phyloP scores from a whole-genome alignment of 2,329 filamentous ascomycete genomes.

The Colletotrichum phormii region DNA sequence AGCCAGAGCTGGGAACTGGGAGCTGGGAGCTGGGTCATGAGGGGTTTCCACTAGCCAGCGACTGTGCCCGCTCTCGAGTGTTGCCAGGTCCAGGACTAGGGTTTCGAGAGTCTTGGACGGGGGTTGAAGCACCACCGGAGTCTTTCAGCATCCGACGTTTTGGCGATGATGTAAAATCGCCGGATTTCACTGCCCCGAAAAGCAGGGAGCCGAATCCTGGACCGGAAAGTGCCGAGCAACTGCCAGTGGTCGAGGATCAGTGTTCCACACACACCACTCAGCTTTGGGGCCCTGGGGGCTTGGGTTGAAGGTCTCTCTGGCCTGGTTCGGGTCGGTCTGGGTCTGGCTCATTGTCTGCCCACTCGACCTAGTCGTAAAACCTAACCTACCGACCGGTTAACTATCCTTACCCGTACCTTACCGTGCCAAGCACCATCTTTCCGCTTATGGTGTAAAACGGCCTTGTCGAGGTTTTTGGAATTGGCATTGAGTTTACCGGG shows the following conservation, averaged over 20 bases:
- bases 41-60: neutral
- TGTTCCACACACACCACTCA: constrained; percentile 1
- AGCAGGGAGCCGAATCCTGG: constrained; percentile 12
- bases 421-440: constrained; percentile 5
- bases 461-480: neutral
- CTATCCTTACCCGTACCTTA: neutral
- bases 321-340: neutral
- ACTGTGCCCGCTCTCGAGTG: neutral
- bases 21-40: neutral
- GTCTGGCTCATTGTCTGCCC: neutral
- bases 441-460: neutral
- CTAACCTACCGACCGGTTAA: neutral
- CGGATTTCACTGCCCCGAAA: constrained; percentile 21
- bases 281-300: neutral
- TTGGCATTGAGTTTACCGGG: neutral
- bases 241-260: constrained; percentile 22
- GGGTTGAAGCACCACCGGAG: constrained; percentile 1
- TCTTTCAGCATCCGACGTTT: constrained; percentile 27
- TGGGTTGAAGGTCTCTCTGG: neutral
- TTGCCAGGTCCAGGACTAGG: neutral
- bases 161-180: constrained; percentile 9
- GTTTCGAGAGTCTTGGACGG: neutral
- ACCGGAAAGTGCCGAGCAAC: constrained; percentile 34
- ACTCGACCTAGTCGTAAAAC: neutral
- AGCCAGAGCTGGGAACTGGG: neutral